Conservation (phyloP, 306 rosid genomes). For the Hylodesmum podocarpum region DNA sequence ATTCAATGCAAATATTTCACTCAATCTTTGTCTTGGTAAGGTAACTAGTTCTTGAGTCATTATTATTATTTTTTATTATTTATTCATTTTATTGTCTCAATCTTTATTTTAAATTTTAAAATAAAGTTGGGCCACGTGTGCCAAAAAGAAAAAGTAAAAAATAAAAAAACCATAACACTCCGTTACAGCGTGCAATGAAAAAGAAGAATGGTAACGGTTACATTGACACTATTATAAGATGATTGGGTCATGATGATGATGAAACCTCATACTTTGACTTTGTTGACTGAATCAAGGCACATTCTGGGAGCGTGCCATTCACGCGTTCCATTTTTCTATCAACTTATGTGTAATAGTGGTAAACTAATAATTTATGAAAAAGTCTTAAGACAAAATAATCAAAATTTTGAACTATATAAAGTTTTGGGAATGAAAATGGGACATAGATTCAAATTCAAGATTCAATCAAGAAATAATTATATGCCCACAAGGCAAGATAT, state of each 20-base stretch:
- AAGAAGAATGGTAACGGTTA: conserved; percentile 26
- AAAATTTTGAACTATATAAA: background rate
- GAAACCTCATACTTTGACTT: conserved; percentile 27
- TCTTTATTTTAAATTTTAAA: background rate
- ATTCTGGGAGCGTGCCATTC: background rate
- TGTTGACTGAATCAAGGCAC: conserved; percentile 27
- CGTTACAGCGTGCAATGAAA: background rate
- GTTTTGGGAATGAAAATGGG: background rate
- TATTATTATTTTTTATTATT: too few relatives aligned
- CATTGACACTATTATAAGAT: background rate
- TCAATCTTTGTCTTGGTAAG: background rate
- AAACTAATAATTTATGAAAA: background rate
- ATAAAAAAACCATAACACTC: background rate
- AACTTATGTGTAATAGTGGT: background rate
- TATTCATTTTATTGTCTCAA: background rate
- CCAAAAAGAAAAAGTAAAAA: background rate
- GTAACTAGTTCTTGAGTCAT: background rate
- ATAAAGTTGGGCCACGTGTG: background rate
- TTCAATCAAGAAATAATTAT: conserved; percentile 26
- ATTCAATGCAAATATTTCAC: background rate
- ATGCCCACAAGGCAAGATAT: conserved; percentile 33
- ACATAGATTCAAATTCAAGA: background rate
- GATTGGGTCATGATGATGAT: conserved; percentile 32
- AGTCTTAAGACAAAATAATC: background rate
- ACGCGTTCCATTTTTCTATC: conserved; percentile 7